phyloP scores from a whole-genome alignment of 2,329 filamentous ascomycete species.

The Westerdykella ornata region DNA sequence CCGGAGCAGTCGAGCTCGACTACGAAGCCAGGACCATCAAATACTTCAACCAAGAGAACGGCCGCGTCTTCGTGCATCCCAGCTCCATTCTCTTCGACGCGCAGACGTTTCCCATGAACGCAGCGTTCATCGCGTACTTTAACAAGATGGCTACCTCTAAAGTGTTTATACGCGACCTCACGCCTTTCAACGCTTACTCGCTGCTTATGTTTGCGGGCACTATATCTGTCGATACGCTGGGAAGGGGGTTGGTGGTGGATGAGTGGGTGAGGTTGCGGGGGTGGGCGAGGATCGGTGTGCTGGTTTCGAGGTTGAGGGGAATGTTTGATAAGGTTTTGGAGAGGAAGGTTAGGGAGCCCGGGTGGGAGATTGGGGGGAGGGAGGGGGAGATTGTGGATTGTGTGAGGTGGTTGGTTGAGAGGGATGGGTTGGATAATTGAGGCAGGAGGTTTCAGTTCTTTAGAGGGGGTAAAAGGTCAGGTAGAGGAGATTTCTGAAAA shows the following conservation, averaged over 20 bases:
- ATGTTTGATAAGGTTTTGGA: conserved; percentile 84
- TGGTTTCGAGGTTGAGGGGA: conserved; percentile 72
- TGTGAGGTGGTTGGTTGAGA: conserved; percentile 75
- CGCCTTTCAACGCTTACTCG: conserved; percentile 85
- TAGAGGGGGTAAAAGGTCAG: background rate
- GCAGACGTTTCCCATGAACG: conserved; percentile 67
- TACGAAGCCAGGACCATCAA: conserved; percentile 88
- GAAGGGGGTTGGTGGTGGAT: conserved; percentile 81
- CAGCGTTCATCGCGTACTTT: conserved; percentile 81
- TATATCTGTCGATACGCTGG: conserved; percentile 79
- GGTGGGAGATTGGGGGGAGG: conserved; percentile 45
- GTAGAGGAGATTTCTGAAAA: background rate
- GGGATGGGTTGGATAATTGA: conserved; percentile 70
- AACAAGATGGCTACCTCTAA: conserved; percentile 87
- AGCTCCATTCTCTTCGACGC: conserved; percentile 78
- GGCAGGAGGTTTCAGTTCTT: background rate
- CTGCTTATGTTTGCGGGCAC: conserved; percentile 81
- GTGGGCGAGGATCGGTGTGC: conserved; percentile 89
- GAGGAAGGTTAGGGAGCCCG: conserved; percentile 70
- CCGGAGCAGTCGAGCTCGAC: conserved; percentile 86
- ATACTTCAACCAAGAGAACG: conserved; percentile 60
- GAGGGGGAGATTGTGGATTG: conserved; percentile 62
- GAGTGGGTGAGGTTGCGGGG: conserved; percentile 81
- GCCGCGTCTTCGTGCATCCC: conserved; percentile 85
- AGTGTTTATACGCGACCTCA: conserved; percentile 84